Base-by-base conservation (phyloP, 2,329 filamentous ascomycete genomes). In the Clonostachys sp. region DNA sequence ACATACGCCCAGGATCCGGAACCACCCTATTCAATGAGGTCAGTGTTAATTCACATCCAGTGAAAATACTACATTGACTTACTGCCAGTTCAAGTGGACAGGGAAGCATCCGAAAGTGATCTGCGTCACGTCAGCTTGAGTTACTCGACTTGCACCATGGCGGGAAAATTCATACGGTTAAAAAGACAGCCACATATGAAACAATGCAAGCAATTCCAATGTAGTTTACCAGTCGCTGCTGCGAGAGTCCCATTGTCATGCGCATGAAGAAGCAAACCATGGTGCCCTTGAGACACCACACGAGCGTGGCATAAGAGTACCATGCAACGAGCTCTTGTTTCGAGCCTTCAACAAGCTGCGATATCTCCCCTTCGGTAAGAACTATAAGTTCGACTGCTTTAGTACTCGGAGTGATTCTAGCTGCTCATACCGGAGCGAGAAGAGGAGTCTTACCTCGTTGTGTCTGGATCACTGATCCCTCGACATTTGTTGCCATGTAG, bases 301-400 rank as follows among this genome's bases (percentile, higher is more conserved):
- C 59, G 0, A 69, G 58, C 0, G 60, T 57, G 0, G 65, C 63
- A 39, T 70, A 70, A 7, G 58, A 57, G 30, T 68, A 72, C 69
- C 68, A 71, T 0, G 67, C 68, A 0, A 61, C 48, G 12, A 71
- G 53, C 43, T 72, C 55, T 6, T 67, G 53, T 17, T 66, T 67
- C 0, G 64, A 68, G 2, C 68, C 68, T n/a, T 54, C 47, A 0
- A 47, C 49, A 14, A 65, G 56, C 3, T 62, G 54, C 2, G 48
- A 40, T 5, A 67, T 54, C 7, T 71, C 61, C 1, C 46, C 41
- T 0, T 54, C 34, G 5, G 57, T 61, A 6, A 70, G 47, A 1
- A 14, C 54, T 58, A 45, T 12, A 6, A 12, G 9, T 3, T 20
- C n/a, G 2, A 12, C 1, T 30, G 24, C 7, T 10, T 30, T 30